phyloP scores from a whole-genome alignment of 2,329 filamentous ascomycete species.

The Fusarium sp. region DNA sequence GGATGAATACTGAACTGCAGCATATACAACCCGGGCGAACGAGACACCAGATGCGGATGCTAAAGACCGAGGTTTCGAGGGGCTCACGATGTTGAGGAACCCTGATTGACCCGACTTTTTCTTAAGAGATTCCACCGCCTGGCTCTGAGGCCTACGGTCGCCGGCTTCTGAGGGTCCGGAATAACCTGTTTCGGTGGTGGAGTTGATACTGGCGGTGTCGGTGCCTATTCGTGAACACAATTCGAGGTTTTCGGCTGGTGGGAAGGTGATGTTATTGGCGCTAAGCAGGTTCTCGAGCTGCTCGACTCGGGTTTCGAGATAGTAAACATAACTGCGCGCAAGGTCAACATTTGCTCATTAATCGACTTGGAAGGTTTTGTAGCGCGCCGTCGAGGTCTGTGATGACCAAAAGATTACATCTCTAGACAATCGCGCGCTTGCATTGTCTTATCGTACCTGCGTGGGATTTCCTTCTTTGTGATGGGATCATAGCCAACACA shows the following conservation, averaged over 20 bases:
- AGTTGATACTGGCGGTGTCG: conserved; percentile 46
- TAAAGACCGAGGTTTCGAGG: conserved; percentile 80
- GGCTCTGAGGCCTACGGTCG: conserved; percentile 42
- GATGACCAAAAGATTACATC: neutral
- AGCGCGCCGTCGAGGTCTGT: neutral
- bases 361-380: neutral
- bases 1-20: conserved; percentile 81
- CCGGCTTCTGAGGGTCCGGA: conserved; percentile 46
- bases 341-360: conserved; percentile 29
- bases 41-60: conserved; percentile 91
- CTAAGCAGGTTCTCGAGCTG: conserved; percentile 81
- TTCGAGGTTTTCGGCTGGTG: conserved; percentile 75
- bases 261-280: conserved; percentile 74
- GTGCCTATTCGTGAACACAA: conserved; percentile 60
- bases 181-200: conserved; percentile 46
- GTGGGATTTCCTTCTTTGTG: conserved; percentile 92
- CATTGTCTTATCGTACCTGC: conserved; percentile 70
- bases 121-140: conserved; percentile 46
- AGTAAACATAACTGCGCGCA: conserved; percentile 81
- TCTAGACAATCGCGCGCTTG: conserved; percentile 11
- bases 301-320: conserved; percentile 85
- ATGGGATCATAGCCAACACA: conserved; percentile 98
- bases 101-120: conserved; percentile 48
- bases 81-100: conserved; percentile 80
- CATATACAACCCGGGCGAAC: conserved; percentile 92